Evolutionary conservation across 306 rosid species (phyloP).

Genomic region (Dryas drummondii): DNA sequence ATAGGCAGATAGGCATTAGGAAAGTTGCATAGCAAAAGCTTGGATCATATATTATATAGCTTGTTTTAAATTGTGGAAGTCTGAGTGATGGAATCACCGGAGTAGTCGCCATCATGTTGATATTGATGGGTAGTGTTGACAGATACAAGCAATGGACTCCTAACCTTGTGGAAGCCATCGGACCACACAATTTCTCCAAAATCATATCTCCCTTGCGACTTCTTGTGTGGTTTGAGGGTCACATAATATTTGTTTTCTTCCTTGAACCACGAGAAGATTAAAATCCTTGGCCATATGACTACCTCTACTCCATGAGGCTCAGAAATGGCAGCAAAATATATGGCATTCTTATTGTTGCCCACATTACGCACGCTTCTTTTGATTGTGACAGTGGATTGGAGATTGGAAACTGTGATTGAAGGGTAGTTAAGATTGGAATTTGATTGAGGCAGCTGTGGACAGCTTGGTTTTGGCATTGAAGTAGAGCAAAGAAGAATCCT

Average conservation of each 20-base stretch:
- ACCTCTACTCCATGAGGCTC: slow-evolving; percentile 43
- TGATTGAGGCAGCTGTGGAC: slow-evolving; percentile 14
- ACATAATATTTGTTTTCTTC: slow-evolving; percentile 29
- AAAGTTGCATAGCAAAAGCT: no score
- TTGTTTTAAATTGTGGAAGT: not conserved
- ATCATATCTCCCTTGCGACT: slow-evolving; percentile 40
- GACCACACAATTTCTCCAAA: slow-evolving; percentile 55
- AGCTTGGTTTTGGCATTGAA: slow-evolving; percentile 13
- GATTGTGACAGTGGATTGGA: slow-evolving; percentile 36
- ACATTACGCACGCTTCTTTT: slow-evolving; percentile 46
- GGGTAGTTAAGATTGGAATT: slow-evolving; percentile 41
- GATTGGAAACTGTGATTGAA: slow-evolving; percentile 43
- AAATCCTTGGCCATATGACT: slow-evolving; percentile 41
- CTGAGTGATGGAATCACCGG: not conserved
- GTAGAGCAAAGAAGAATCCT: slow-evolving; percentile 20
- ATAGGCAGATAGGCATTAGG: not conserved
- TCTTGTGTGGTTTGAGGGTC: slow-evolving; percentile 31
- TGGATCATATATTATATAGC: no score
- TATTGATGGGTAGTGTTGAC: slow-evolving; percentile 16
- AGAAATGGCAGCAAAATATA: slow-evolving; percentile 33
- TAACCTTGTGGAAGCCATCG: slow-evolving; percentile 41
- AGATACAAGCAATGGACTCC: slow-evolving; percentile 37
- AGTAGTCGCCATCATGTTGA: not conserved
- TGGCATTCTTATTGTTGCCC: slow-evolving; percentile 24
- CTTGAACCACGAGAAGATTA: slow-evolving; percentile 41